Evolutionary conservation across 2,329 filamentous ascomycete species (phyloP), one percentile per base, ranked within the genome.

Genomic region (Pseudohalonectria lignicola): DNA sequence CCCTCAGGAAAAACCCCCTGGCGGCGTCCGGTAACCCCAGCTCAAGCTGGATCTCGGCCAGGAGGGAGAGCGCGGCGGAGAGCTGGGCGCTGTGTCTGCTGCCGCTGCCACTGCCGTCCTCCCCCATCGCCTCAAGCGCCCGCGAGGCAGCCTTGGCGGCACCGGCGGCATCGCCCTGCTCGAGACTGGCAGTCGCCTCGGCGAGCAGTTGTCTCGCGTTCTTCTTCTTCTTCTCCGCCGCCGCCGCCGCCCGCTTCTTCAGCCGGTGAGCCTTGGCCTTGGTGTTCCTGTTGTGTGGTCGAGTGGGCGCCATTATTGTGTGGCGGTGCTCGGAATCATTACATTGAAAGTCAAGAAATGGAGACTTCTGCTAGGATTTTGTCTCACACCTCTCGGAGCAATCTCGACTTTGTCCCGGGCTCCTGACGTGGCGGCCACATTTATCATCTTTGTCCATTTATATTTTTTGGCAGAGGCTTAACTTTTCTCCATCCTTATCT

Each of bases 41-140:
- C 54, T 94, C 86, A 40, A 94, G 71, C 49, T 78, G 71, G 51
- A 93, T 86, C 51, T 93, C 84, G 39, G 83, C 88, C 17, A 92
- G 70, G 25, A 94, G 64, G 47, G 82, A 85, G 36, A 88, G 63
- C 1, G 83, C 82, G 10, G 79, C 36, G 12, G 19, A 11, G 10
- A 31, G 28, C 8, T 28, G 19, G 7, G 36, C 57, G 34, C 54
- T 54, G 69, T 13, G 86, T 11, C 42, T 15, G 36, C 13, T 36
- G 31, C 19, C 31, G 17, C 20, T 19, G 31, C 39, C 36, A 26
- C 36, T 39, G 17, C 36, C 32, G 66, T 26, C 23, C 12, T 55
- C 46, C 4, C 64, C 64, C 3, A 65, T 64, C 9, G 53, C 48
- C 26, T 63, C 57, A 26, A 69, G 61, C 3, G 67, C 69, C 19